Evolutionary conservation across 2,329 filamentous ascomycete species (phyloP).

Genomic region (Incumbomyces delicatus): DNA sequence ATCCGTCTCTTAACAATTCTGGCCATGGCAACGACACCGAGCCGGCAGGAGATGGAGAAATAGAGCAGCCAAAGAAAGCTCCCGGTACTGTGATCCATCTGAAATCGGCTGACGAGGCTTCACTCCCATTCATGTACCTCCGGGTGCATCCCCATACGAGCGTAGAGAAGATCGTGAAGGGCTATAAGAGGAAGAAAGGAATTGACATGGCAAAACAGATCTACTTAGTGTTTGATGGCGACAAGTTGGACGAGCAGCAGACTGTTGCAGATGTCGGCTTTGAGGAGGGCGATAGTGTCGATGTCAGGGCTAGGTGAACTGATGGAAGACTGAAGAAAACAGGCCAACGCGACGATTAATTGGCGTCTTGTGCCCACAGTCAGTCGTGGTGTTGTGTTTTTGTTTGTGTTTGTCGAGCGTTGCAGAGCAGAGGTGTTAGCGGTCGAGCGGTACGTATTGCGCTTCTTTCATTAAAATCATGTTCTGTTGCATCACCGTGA

Average conservation of each 20-base stretch:
- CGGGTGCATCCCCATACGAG: conserved; percentile 40
- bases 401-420: too few relatives aligned
- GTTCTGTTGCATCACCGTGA: too few relatives aligned
- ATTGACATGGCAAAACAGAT: conserved; percentile 46
- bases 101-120: conserved; percentile 37
- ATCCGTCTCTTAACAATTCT: conserved; percentile 12
- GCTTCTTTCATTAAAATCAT: too few relatives aligned
- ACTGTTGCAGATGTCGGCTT: conserved; percentile 60
- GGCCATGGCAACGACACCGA: conserved; percentile 15
- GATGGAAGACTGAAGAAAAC: background rate
- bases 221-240: conserved; percentile 65
- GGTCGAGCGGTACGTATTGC: too few relatives aligned
- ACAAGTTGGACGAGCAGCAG: conserved; percentile 51
- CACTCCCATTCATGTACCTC: conserved; percentile 32
- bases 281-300: conserved; percentile 63
- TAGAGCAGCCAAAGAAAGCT: conserved; percentile 15
- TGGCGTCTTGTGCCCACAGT: too few relatives aligned
- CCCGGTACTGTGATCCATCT: conserved; percentile 38
- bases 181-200: conserved; percentile 48
- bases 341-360: too few relatives aligned
- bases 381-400: too few relatives aligned
- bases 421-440: too few relatives aligned
- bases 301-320: conserved; percentile 41
- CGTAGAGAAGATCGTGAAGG: conserved; percentile 52
- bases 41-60: conserved; percentile 20